Percentiles rank a stretch among this genome's conserved stretches.
Conservation (phyloP, 805 yeast genomes). For the Metschnikowia vanudenii region DNA sequence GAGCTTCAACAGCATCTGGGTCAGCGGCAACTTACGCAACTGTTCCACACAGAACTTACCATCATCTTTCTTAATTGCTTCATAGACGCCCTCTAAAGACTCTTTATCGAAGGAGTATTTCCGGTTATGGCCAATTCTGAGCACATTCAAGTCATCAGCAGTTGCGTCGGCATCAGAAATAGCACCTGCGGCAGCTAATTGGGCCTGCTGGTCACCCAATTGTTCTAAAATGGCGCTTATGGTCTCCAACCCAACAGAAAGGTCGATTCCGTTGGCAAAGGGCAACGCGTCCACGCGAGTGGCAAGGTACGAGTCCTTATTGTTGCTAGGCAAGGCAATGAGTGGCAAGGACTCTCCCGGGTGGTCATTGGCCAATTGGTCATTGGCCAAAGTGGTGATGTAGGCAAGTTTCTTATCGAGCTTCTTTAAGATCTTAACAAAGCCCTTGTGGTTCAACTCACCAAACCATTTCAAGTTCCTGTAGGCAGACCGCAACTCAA, state of each 20-base stretch:
- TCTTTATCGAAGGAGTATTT: conserved; percentile 28
- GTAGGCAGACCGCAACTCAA: conserved; percentile 72
- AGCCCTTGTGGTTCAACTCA: conserved; percentile 87
- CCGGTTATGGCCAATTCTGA: conserved; percentile 24
- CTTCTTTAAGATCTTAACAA: conserved; percentile 83
- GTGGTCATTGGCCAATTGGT: conserved; percentile 16
- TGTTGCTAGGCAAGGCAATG: conserved; percentile 30
- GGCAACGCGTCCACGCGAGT: conserved; percentile 72
- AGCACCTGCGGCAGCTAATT: conserved; percentile 4
- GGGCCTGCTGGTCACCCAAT: conserved; percentile 43
- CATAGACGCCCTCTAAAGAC: conserved; percentile 22
- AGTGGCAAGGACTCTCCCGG: conserved; percentile 6
- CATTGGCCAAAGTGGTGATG: conserved; percentile 25
- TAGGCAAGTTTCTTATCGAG: conserved; percentile 69
- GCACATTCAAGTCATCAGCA: conserved; percentile 14
- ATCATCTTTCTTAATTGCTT: conserved; percentile 41
- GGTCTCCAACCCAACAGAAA: conserved; percentile 49
- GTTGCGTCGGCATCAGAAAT: conserved; percentile 4
- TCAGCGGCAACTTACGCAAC: conserved; percentile 35
- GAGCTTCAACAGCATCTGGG: conserved; percentile 52
- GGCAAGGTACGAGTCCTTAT: conserved; percentile 44
- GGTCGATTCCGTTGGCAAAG: conserved; percentile 70
- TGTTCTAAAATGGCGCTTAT: conserved; percentile 54
- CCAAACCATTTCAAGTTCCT: conserved; percentile 92
- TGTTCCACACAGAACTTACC: conserved; percentile 42